Base-by-base conservation (phyloP, 2,329 filamentous ascomycete species). In the Dichotomopilus funicola region DNA sequence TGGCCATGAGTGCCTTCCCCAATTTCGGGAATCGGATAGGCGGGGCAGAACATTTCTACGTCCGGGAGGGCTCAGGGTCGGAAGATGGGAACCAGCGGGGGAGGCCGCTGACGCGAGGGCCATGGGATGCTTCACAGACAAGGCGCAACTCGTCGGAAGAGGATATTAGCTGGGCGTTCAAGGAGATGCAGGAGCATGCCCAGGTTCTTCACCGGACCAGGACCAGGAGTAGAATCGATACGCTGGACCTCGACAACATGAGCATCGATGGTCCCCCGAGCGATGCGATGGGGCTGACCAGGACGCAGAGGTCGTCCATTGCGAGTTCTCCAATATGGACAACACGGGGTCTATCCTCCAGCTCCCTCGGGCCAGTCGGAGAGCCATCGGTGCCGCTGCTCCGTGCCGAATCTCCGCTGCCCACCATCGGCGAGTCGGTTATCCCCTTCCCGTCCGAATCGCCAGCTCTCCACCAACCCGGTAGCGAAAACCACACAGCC, bases 141-240 rank as follows among this genome's bases (percentile, higher is more conserved):
- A 75, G 81, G 56, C 78, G 82, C 42, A 82, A 85, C 65, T 83
- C 82, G 47, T 85, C 82, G 2, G 79, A 81, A 49, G 77, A 83
- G 63, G 78, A 81, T 51, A 75, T 79, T 56, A 73, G 81, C 55
- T 92, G 88, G 85, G 89, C 90, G 67, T 78, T 94, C 65, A 81
- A 85, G 64, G 86, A 90, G 63, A 88, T 94, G 87, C 87, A 89
- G 63, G 80, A 85, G 63, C 87, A 92, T 70, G 87, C 85, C 51
- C 82, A 89, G 62, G 40, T 50, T 36, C 42, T 56, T 13, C 10
- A 40, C 10, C 36, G 53, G 12, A 33, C 27, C 12, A 44, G 43
- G 52, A n/a, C 59, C 72, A 78, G 62, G 76, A 77, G 43, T 72
- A 72, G 55, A 72, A 73, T 62, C 61, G 72, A 59, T 51, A 68